Conservation (phyloP, 345 rosid genomes). For the Isatis tinctoria region DNA sequence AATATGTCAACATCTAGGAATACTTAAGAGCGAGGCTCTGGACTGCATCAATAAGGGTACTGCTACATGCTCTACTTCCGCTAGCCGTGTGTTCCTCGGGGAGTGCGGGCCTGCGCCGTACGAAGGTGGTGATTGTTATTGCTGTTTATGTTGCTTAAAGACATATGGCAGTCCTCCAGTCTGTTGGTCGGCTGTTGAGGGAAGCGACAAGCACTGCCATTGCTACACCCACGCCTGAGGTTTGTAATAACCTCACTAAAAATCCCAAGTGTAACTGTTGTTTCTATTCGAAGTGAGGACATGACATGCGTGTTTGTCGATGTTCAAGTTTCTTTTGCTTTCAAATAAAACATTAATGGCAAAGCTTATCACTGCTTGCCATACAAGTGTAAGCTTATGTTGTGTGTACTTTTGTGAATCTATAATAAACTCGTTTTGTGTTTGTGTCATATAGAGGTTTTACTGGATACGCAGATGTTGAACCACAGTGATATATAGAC, state of each 20-base stretch:
- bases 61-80: not conserved
- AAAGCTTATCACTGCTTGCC: not conserved
- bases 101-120: not conserved
- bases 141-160: not conserved
- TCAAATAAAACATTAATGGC: not conserved
- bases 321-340: not conserved
- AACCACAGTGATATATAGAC: too few species aligned
- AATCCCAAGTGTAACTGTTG: not conserved
- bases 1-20: not conserved
- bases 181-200: not conserved
- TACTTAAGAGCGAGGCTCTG: not conserved
- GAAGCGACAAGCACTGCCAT: not conserved
- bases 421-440: not conserved
- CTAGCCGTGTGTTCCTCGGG: not conserved
- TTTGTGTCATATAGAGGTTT: not conserved
- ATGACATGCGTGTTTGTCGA: not conserved
- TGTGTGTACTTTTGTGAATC: not conserved
- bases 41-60: not conserved
- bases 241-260: not conserved
- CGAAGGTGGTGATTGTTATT: not conserved
- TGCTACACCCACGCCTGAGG: not conserved
- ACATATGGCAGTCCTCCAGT: not conserved
- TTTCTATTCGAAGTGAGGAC: not conserved
- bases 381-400: not conserved
- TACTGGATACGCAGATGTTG: too few species aligned